phyloP scores from a whole-genome alignment of 208 protist species.

The Balamuthia mandrillaris region DNA sequence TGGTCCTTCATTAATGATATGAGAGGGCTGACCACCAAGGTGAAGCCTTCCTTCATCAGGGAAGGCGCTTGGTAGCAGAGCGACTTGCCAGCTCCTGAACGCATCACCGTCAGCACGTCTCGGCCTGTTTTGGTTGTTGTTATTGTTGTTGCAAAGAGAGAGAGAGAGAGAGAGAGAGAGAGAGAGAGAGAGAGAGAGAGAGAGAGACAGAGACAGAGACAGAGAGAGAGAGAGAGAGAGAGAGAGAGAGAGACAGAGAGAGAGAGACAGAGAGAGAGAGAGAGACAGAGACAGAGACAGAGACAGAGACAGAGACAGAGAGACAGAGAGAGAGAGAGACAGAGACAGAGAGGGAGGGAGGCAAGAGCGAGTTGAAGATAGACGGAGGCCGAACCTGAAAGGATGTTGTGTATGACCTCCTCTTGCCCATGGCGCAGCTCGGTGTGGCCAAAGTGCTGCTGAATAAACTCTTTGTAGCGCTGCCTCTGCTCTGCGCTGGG shows the following conservation, averaged over 20 bases:
- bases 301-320: no score
- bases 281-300: no score
- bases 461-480: no score
- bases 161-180: no score
- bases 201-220: no score
- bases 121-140: background rate
- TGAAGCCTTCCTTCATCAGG: background rate
- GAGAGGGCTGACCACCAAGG: background rate
- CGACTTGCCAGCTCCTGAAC: background rate
- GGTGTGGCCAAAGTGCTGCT: slow-evolving; percentile 31
- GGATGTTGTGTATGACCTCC: background rate
- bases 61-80: slow-evolving; percentile 18
- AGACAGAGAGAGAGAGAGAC: no score
- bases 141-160: background rate
- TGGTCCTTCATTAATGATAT: slow-evolving; percentile 31
- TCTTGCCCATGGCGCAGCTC: background rate
- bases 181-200: no score
- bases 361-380: background rate
- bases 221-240: no score
- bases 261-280: no score
- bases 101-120: background rate
- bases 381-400: background rate
- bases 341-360: background rate
- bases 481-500: no score
- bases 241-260: no score